Evolutionary conservation across 257 asterid genomes (phyloP).

Genomic region (Lavandula angustifolia): DNA sequence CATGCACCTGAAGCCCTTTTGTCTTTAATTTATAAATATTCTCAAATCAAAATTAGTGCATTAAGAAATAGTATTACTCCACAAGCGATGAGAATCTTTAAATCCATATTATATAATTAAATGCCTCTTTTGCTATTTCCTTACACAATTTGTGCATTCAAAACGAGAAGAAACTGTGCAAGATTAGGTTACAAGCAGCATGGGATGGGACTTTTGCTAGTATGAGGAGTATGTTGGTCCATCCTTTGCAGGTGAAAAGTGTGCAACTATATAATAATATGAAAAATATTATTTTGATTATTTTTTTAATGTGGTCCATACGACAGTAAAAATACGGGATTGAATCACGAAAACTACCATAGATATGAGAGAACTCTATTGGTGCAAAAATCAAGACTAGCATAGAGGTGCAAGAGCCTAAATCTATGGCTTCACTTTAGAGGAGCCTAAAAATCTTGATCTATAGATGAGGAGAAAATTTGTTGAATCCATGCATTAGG

Average conservation of each 20-base stretch:
- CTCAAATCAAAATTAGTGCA: neutral
- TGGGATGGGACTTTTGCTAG: too few species aligned
- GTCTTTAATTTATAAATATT: neutral
- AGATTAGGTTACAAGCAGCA: neutral
- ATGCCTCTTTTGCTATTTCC: neutral
- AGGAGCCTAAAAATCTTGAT: too few species aligned
- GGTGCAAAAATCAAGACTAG: neutral
- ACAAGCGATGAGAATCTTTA: neutral
- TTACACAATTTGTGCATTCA: neutral
- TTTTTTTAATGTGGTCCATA: too few species aligned
- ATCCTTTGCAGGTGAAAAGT: neutral
- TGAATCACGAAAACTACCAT: neutral
- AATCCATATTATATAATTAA: neutral
- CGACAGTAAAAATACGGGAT: neutral
- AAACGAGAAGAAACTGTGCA: neutral
- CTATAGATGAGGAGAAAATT: neutral
- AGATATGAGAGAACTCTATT: neutral
- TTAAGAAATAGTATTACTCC: constrained; percentile 1
- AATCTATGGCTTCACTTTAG: neutral
- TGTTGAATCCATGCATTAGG: neutral
- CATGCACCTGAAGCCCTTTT: neutral
- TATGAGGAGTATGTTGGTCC: neutral
- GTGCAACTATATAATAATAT: too few species aligned
- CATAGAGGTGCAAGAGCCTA: neutral
- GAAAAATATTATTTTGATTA: too few species aligned